Base-by-base conservation (phyloP, 2,329 filamentous ascomycete genomes). In the Aspergillus pseudoterreus region DNA sequence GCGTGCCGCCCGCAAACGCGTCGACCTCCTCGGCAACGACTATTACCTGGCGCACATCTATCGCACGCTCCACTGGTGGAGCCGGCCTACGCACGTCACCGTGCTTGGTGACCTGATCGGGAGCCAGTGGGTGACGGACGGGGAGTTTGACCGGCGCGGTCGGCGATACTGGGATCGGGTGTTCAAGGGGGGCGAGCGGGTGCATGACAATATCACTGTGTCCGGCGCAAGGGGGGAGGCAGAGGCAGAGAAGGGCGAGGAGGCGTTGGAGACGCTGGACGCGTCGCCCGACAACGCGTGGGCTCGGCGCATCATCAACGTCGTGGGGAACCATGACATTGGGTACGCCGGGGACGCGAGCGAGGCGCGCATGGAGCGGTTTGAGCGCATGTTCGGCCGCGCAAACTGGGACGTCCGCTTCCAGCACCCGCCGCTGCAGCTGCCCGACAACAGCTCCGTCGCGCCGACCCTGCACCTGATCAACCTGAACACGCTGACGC, bases 251-350 rank as follows among this genome's bases (percentile, higher is more conserved):
- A 51, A 46, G 14, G 58, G 62, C 11, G 51, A 61, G 21, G 65
- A 57, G 12, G 53, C 57, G 22, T 56, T 66, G 32, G 60, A 64
- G 45, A 49, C 58, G 10, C 54, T 73, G 5, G 70, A 70, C 19
- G 50, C 54, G 8, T 55, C 62, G 57, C 49, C 62, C 14, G 72
- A 79, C 54, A 71, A 75, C 5, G 70, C 71, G 2, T 97, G 94
- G 94, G 72, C 78, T n/a, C 80, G 77, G 38, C 82, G 87, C 50
- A 79, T 96, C 57, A 90, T 99, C 67, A 95, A 96, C 60, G 83
- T 97, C 22, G 91, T 85, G 0, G 94, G 94, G 1, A 99, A 99
- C 65, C 94, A 99, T 67, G 94, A 99, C 69, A 86, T 99, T 64
- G 94, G 94, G 32, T 99, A 99, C 68, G 90, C 92, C 0, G 94